Evolutionary conservation across 352 stramenopile genomes (phyloP).

Genomic region (Hyaloperonospora arabidopsidis): DNA sequence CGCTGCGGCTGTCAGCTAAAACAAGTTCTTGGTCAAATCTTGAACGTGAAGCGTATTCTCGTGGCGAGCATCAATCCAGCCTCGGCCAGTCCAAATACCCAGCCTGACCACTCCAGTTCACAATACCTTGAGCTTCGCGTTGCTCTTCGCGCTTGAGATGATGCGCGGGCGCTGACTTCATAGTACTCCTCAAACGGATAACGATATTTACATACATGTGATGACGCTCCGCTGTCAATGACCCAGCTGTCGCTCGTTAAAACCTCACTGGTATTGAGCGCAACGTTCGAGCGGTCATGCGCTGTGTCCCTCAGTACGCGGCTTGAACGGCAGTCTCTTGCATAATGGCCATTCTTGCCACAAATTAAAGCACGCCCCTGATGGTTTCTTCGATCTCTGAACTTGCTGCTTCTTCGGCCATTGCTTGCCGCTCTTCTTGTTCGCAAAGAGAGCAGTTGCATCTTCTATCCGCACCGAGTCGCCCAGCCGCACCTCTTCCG

Average conservation of each 20-base stretch:
- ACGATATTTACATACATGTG: conserved; percentile 1
- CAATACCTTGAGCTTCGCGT: background rate
- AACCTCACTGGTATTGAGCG: background rate
- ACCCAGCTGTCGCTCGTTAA: background rate
- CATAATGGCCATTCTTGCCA: too few relatives aligned
- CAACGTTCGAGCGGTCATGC: background rate
- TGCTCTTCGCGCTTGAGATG: conserved; percentile 1
- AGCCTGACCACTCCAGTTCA: background rate
- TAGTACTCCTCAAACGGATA: background rate
- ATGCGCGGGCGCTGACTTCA: background rate
- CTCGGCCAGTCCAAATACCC: background rate
- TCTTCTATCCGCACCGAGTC: too few relatives aligned
- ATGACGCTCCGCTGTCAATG: background rate
- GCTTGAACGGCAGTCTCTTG: too few relatives aligned
- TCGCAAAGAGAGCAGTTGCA: too few relatives aligned
- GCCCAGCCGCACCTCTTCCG: too few relatives aligned
- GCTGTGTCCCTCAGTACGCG: background rate
- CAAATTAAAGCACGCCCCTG: too few relatives aligned
- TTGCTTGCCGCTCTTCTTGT: background rate
- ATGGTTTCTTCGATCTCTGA: background rate
- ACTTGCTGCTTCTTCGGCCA: background rate
- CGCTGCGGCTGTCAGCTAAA: background rate
- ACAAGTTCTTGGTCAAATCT: conserved; percentile 1
- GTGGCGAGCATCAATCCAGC: background rate
- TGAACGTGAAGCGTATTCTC: conserved; percentile 3